Conservation (phyloP, 441 rosid genomes). For the Metrosideros polymorpha region DNA sequence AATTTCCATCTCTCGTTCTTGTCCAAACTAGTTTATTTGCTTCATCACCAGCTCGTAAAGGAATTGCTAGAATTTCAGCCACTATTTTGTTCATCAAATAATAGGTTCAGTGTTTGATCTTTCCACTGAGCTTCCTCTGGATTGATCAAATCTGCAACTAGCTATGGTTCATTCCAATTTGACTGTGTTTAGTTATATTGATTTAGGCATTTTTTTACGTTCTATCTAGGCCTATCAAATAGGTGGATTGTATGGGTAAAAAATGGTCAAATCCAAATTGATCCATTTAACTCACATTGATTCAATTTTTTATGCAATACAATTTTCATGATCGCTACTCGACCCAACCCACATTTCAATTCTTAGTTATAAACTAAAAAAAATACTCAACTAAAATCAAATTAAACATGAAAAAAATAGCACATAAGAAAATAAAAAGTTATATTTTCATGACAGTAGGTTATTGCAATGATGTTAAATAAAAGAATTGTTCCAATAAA, state of each 20-base stretch:
- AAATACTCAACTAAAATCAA: too few species aligned
- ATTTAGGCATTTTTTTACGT: neutral
- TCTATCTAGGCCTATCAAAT: too few species aligned
- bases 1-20: neutral
- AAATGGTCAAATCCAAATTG: accelerated
- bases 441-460: neutral
- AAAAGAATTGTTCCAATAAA: neutral
- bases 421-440: neutral
- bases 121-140: neutral
- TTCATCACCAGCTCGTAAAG: neutral
- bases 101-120: neutral
- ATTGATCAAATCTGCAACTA: neutral
- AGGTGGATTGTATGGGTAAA: accelerated
- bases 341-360: too few species aligned
- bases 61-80: neutral
- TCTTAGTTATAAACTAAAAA: too few species aligned
- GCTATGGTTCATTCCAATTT: neutral
- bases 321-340: neutral
- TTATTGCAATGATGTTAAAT: too few species aligned
- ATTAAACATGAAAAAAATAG: neutral
- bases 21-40: neutral
- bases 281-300: too few species aligned
- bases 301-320: too few species aligned
- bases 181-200: too few species aligned
- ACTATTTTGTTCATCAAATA: neutral